These are phyloP conservation scores for Fusarium decemcellulare DNA, from an alignment of 2,329 filamentous ascomycete species.

Conservation along the genomic window DNA sequence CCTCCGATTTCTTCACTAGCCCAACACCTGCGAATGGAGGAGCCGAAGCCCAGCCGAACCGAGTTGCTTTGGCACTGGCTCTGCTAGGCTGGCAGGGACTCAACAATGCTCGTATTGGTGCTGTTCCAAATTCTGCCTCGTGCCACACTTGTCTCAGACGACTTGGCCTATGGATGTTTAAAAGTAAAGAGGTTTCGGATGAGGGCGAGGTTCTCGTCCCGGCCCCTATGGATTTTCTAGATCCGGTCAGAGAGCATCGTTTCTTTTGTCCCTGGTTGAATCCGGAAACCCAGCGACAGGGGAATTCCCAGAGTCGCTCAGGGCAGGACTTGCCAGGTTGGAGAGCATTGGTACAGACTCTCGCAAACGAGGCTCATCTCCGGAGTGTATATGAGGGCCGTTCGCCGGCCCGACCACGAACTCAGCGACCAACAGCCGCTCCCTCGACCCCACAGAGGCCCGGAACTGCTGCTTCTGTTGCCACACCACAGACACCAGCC, in stretches of 20 bases:
- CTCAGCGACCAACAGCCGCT: conserved; percentile 22
- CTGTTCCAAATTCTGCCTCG: conserved; percentile 79
- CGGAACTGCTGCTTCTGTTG: conserved; percentile 31
- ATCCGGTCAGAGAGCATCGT: conserved; percentile 80
- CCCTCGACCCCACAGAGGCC: conserved; percentile 43
- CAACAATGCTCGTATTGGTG: conserved; percentile 65
- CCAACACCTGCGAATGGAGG: conserved; percentile 52
- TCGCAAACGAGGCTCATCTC: conserved; percentile 72
- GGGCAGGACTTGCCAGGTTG: conserved; percentile 64
- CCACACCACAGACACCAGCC: conserved; percentile 25
- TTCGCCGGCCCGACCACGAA: conserved; percentile 36
- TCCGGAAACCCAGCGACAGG: conserved; percentile 68
- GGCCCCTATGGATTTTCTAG: conserved; percentile 76
- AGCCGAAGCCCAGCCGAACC: conserved; percentile 60
- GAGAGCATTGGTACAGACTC: conserved; percentile 66
- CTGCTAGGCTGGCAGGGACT: conserved; percentile 84
- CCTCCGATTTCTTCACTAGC: conserved; percentile 67
- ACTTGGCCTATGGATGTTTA: conserved; percentile 95
- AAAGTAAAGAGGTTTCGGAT: conserved; percentile 76
- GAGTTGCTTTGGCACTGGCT: conserved; percentile 77
- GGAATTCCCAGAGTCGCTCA: conserved; percentile 50
- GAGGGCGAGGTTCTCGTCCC: conserved; percentile 67
- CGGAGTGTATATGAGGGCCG: conserved; percentile 55
- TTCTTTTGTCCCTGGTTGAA: conserved; percentile 90
- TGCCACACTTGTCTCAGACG: conserved; percentile 91